Percentiles rank a stretch among this genome's conserved stretches.
These are phyloP conservation scores for Closterium sp. DNA, from an alignment of 139 green algal genomes.

Conservation along the genomic window DNA sequence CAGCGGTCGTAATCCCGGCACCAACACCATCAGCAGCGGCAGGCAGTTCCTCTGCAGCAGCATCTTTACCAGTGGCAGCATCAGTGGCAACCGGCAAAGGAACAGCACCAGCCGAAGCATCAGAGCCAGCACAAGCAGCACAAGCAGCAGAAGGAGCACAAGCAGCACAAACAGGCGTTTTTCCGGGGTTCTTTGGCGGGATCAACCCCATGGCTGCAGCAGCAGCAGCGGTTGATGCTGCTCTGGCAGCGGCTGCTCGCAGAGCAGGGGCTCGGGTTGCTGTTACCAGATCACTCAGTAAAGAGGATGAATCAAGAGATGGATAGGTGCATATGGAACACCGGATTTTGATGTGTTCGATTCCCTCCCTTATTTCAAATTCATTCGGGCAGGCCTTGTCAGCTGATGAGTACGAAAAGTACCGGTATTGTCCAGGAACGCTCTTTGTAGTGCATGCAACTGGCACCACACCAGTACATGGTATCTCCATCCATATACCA, in stretches of 20 bases:
- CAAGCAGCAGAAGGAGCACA: not conserved
- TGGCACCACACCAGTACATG: no score
- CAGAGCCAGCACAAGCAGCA: not conserved
- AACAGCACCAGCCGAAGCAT: not conserved
- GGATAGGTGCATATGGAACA: not conserved
- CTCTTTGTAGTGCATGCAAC: no score
- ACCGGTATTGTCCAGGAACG: no score
- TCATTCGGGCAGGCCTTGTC: not conserved
- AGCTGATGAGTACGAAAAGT: not conserved
- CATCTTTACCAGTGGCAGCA: not conserved
- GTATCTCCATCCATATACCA: no score
- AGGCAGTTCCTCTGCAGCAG: not conserved
- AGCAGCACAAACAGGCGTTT: not conserved
- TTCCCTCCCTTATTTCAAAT: not conserved
- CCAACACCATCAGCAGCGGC: not conserved
- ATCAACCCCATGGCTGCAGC: not conserved
- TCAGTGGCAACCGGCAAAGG: not conserved
- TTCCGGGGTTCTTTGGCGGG: not conserved
- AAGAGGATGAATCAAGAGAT: not conserved
- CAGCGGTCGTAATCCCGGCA: not conserved
- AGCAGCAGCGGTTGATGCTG: not conserved
- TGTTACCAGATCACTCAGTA: not conserved
- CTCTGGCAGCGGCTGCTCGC: not conserved
- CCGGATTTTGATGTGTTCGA: no score
- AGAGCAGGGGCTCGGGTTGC: not conserved